Evolutionary conservation across 306 rosid genomes (phyloP).

Genomic region (Clitoria ternatea): DNA sequence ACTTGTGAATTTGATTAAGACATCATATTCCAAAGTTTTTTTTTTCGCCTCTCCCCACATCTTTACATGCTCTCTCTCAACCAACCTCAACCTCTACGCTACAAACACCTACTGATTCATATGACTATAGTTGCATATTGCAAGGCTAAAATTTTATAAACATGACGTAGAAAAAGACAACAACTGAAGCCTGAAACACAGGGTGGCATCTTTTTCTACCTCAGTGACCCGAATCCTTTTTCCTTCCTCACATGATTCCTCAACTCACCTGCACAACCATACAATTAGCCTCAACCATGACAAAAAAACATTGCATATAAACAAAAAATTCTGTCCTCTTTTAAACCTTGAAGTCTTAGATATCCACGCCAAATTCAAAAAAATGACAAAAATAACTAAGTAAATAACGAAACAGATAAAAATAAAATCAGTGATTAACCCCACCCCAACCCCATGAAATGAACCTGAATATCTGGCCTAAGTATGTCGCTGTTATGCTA

Average conservation of each 20-base stretch:
- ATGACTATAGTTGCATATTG: constrained; percentile 40
- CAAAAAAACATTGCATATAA: not conserved
- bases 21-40: constrained; percentile 31
- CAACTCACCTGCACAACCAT: constrained; percentile 64
- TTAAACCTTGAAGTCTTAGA: not conserved
- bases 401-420: not conserved
- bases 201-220: constrained; percentile 48
- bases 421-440: constrained; percentile 22
- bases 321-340: not conserved
- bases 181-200: constrained; percentile 32
- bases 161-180: constrained; percentile 53
- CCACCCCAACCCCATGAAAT: constrained; percentile 12
- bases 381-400: not conserved
- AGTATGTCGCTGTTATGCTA: not conserved
- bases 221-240: constrained; percentile 47
- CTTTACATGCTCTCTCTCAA: constrained; percentile 42
- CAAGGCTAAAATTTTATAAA: constrained; percentile 36
- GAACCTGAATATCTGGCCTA: constrained; percentile 1
- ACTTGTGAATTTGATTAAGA: constrained; percentile 35
- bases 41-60: constrained; percentile 19
- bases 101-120: constrained; percentile 34
- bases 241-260: constrained; percentile 73
- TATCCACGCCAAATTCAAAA: constrained; percentile 8
- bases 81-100: constrained; percentile 36
- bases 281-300: constrained; percentile 37